phyloP scores from a whole-genome alignment of 805 yeast species.

The Suhomyces emberorum region DNA sequence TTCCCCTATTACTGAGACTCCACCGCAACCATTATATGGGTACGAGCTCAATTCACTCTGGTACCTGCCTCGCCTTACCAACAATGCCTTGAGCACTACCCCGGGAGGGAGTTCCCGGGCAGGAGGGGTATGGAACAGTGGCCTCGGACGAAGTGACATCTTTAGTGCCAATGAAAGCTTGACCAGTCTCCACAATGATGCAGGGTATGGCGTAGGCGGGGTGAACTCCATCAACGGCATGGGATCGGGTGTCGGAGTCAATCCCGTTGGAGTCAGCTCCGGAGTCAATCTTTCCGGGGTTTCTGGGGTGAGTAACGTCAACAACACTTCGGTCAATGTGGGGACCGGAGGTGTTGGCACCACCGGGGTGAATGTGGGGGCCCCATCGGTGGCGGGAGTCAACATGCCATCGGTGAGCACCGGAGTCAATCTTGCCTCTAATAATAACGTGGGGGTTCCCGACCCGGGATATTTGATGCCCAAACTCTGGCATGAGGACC shows the following conservation, averaged over 20 bases:
- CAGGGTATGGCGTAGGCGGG: not conserved
- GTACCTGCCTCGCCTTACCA: slow-evolving; percentile 7
- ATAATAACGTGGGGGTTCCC: not conserved
- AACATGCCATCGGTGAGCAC: not conserved
- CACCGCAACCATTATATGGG: slow-evolving; percentile 2
- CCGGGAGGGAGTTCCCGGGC: not conserved
- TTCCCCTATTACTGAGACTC: slow-evolving; percentile 9
- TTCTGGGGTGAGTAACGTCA: slow-evolving; percentile 2
- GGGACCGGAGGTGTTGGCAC: too few species aligned
- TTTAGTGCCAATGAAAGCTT: slow-evolving; percentile 12
- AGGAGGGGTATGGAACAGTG: slow-evolving; percentile 7
- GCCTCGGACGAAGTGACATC: slow-evolving; percentile 8
- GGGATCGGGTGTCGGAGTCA: not conserved
- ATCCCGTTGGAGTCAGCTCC: not conserved
- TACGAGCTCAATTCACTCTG: slow-evolving; percentile 12
- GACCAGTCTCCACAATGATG: slow-evolving; percentile 9
- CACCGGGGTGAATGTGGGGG: too few species aligned
- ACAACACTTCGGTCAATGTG: too few species aligned
- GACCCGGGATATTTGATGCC: slow-evolving; percentile 9
- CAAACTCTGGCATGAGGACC: slow-evolving; percentile 9
- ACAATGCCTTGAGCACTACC: slow-evolving; percentile 1
- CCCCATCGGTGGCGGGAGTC: too few species aligned
- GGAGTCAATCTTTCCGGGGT: too few species aligned
- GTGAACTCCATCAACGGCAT: not conserved
- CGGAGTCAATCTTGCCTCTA: not conserved